These are phyloP conservation scores for Cordyceps sp. DNA, from an alignment of 2,329 filamentous ascomycete genomes.

Conservation along the genomic window DNA sequence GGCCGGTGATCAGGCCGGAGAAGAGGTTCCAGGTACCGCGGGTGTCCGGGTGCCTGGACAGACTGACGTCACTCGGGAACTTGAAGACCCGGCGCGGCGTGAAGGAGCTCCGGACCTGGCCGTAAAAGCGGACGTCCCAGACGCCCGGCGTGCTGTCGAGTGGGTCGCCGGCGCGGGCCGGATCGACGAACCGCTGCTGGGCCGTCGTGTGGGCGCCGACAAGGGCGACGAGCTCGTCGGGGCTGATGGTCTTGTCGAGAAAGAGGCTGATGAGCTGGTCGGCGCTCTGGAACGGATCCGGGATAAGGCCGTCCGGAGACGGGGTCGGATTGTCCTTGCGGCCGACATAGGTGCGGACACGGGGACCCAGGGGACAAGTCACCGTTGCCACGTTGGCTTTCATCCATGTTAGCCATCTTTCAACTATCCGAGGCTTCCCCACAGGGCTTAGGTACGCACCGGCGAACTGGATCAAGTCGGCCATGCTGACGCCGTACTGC, in stretches of 20 bases:
- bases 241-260: constrained; percentile 30
- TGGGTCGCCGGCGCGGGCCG: constrained; percentile 19
- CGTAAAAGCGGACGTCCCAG: constrained; percentile 34
- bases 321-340: constrained; percentile 23
- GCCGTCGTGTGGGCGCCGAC: constrained; percentile 34
- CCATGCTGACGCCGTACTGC: constrained; percentile 24
- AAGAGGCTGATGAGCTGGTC: constrained; percentile 29
- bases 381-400: constrained; percentile 22
- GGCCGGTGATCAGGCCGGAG: constrained; percentile 9
- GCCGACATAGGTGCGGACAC: constrained; percentile 30
- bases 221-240: constrained; percentile 30
- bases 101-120: constrained; percentile 13
- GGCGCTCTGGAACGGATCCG: constrained; percentile 20
- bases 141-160: constrained; percentile 33
- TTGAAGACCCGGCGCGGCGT: constrained; percentile 17
- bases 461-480: constrained; percentile 36
- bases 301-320: constrained; percentile 23
- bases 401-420: background rate
- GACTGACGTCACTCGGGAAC: constrained; percentile 21
- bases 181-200: constrained; percentile 26
- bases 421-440: background rate
- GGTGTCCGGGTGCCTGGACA: constrained; percentile 18
- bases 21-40: constrained; percentile 19
- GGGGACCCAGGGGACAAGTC: constrained; percentile 23
- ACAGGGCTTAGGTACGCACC: constrained; percentile 10